Conservation (phyloP, 2,329 filamentous ascomycete species). For the Colletotrichum sp. region DNA sequence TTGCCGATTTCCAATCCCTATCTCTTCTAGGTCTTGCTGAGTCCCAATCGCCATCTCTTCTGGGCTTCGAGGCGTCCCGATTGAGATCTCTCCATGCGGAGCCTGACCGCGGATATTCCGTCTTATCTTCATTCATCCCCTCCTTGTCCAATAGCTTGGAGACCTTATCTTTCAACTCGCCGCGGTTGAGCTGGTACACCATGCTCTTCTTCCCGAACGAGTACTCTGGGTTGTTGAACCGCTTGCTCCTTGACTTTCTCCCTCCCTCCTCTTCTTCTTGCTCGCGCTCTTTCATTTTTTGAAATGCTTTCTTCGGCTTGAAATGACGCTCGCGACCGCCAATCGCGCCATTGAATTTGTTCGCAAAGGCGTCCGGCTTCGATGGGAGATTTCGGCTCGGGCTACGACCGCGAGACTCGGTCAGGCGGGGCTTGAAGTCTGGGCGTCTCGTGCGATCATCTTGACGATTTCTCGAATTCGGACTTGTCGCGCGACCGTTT, state of each 20-base stretch:
- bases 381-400: background rate
- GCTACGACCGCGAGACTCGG: background rate
- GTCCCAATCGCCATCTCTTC: background rate
- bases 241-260: slow-evolving; percentile 51
- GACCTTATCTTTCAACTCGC: slow-evolving; percentile 38
- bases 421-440: slow-evolving; percentile 24
- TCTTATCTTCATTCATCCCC: background rate
- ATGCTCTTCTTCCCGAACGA: slow-evolving; percentile 60
- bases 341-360: background rate
- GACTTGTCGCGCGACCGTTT: background rate
- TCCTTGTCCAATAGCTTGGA: slow-evolving; percentile 18
- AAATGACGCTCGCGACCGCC: slow-evolving; percentile 29
- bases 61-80: background rate
- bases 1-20: background rate
- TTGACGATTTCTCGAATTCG: background rate
- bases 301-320: slow-evolving; percentile 59
- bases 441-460: background rate
- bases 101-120: background rate
- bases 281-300: slow-evolving; percentile 39
- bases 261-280: slow-evolving; percentile 35
- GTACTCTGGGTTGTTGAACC: slow-evolving; percentile 56
- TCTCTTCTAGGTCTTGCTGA: background rate
- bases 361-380: slow-evolving; percentile 4
- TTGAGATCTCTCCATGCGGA: background rate
- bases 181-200: slow-evolving; percentile 59